A percentile compares a stretch with the other conserved stretches of the same genome.
These are phyloP conservation scores for Caryopteris hybrid DNA, from an alignment of 305 asterid species.

Conservation along the genomic window DNA sequence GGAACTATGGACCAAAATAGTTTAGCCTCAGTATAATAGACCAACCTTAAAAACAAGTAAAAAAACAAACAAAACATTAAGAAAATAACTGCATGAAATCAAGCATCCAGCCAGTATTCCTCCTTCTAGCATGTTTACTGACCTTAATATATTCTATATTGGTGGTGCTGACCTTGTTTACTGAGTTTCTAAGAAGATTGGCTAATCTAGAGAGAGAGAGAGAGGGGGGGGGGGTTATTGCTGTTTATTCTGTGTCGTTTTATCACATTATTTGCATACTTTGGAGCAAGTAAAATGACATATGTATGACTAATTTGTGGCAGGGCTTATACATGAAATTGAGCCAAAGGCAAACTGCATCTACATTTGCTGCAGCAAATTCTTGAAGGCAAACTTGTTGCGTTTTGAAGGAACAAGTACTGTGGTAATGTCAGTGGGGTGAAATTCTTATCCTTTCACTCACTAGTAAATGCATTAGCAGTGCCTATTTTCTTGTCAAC, in stretches of 20 bases:
- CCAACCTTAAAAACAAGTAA: neutral
- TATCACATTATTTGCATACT: neutral
- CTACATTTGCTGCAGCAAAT: slow-evolving; percentile 33
- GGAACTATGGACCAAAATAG: neutral
- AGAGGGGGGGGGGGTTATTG: neutral
- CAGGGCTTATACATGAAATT: slow-evolving; percentile 96
- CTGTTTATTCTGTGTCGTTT: neutral
- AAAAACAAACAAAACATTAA: neutral
- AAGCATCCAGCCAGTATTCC: neutral
- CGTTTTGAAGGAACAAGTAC: neutral
- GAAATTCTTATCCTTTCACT: neutral
- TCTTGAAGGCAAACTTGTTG: slow-evolving; percentile 21
- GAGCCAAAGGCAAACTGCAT: slow-evolving; percentile 47
- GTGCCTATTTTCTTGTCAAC: neutral
- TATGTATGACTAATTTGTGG: slow-evolving; percentile 9
- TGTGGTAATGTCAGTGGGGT: neutral
- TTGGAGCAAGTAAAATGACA: neutral
- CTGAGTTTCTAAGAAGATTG: neutral
- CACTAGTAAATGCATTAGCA: neutral
- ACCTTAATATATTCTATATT: neutral
- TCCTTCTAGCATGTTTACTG: neutral
- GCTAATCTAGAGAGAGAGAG: neutral
- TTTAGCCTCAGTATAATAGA: neutral
- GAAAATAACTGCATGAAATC: neutral
- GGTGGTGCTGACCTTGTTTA: neutral